Evolutionary conservation across 225 moss, liverwort and hornwort species (phyloP), one percentile per base, ranked within the genome.

Genomic region (Asterella californica): DNA sequence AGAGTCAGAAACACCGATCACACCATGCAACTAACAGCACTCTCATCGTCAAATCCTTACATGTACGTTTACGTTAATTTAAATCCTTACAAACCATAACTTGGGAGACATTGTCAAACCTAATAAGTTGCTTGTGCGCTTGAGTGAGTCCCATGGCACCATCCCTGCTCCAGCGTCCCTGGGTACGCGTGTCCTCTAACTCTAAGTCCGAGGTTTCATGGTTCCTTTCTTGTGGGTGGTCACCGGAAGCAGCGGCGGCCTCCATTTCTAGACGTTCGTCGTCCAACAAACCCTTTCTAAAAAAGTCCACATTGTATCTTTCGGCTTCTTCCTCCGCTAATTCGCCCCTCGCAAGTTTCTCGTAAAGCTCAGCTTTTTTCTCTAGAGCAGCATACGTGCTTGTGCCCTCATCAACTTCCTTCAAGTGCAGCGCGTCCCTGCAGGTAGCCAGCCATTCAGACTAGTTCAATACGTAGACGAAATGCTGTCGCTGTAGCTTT

Each of bases 341-440:
- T 73, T 95, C 95, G 54, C 97, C 97, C 85, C 84, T 87, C 45
- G 83, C 84, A 11, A 99, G 91, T 83, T 90, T 99, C 77, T 99
- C 89, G 73, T 99, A 99, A n/a, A 99, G 90, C 86, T 92, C 93
- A 38, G 93, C 93, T 82, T 99, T 99, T 78, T 92, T 99, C 88
- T 93, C 97, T 18, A 99, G 85, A 34, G 95, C 97, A 55, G 97
- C 84, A 74, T 94, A 95, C 78, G 88, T 90, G 77, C 89, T 91
- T 22, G 88, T 84, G 42, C 95, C 97, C 79, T 88, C 90, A 48
- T 90, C 90, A 25, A 84, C 80, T 24, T 85, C 81, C 84, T 99
- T 93, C 25, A 99, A 70, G 52, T 92, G 93, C 77, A 99, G 87
- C 84, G 93, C 91, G 63, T 99, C 97, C 72, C 89, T 91, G 81